Percentiles rank a stretch among this genome's conserved stretches.
Conservation (phyloP, 2,329 filamentous ascomycete genomes). For the Diaporthe batatas region DNA sequence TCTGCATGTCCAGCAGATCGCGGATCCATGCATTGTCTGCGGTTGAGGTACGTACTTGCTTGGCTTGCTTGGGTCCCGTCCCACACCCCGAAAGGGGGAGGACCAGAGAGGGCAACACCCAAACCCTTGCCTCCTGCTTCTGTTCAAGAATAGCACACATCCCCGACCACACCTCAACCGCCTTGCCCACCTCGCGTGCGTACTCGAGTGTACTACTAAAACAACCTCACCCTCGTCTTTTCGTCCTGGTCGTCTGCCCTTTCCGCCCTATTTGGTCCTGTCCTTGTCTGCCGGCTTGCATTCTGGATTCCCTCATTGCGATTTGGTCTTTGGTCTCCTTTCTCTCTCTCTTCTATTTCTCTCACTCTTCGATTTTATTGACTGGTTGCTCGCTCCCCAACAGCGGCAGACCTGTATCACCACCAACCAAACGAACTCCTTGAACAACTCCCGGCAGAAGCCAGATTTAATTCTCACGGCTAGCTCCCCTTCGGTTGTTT, state of each 20-base stretch:
- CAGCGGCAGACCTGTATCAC: conserved; percentile 8
- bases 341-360: background rate
- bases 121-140: background rate
- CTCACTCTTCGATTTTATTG: background rate
- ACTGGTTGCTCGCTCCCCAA: background rate
- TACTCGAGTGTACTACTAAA: conserved; percentile 30
- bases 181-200: conserved; percentile 13
- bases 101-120: background rate
- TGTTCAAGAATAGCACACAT: conserved; percentile 27
- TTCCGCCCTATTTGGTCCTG: background rate
- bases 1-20: conserved; percentile 13
- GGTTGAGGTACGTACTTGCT: background rate
- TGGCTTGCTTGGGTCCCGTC: background rate
- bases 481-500: background rate
- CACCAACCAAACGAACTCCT: background rate
- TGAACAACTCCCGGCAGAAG: background rate
- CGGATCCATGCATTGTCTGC: conserved; percentile 28
- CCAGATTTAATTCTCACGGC: conserved; percentile 14
- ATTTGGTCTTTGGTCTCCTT: conserved; percentile 15
- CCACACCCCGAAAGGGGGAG: conserved; percentile 26
- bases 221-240: conserved; percentile 9
- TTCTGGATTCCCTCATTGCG: conserved; percentile 24
- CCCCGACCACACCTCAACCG: conserved; percentile 26
- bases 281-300: conserved; percentile 14
- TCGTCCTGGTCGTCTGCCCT: background rate